Base-by-base conservation (phyloP, 306 rosid genomes). In the Vigna radiata region DNA sequence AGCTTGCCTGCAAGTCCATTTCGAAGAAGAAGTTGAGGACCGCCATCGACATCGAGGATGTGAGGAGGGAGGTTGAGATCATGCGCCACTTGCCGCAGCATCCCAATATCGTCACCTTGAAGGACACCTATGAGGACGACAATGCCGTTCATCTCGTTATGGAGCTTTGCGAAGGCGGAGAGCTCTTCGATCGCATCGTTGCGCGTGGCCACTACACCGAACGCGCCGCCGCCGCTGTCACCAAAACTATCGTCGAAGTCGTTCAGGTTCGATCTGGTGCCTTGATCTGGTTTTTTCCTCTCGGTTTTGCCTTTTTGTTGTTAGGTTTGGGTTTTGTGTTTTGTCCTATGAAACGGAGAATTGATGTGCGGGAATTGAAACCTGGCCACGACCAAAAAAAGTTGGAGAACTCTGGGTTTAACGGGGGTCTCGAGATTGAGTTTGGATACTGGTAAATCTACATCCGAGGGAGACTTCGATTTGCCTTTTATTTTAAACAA, bases 131-230 rank as follows among this genome's bases (percentile, higher is more conserved):
- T 6, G 99, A 96, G 70, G 99, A 96, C 41, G 97, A 91, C 46
- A 70, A 70, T 70, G 97, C 90, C 4, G 99, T 96, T 27, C 99
- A 96, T 41, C 86, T 96, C n/a, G 99, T 96, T 14, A 96, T 96
- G 99, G 99, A 96, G 90, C 85, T 96, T 17, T 96, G 99, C 18
- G 99, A 92, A 49, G 99, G 99, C 0, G 99, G 99, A 0, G 99
- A 96, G 52, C 79, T 96, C 71, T 96, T 96, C 27, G 99, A 96
- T 74, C 87, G 99, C 75, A 96, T 96, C 72, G 99, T 96, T 1
- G 89, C 98, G 0, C 80, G 99, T 4, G 99, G 99, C 0, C 99
- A 96, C 64, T 96, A 96, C 83, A 92, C 97, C 0, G 99, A 96
- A 81, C 90, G 99, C 7, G 98, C 99, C 0, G 99, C 99, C 8